Percentiles rank a stretch among this genome's conserved stretches.
Evolutionary conservation across 768 basidiomycete genomes (phyloP).

Genomic region (Mycena vitilis): DNA sequence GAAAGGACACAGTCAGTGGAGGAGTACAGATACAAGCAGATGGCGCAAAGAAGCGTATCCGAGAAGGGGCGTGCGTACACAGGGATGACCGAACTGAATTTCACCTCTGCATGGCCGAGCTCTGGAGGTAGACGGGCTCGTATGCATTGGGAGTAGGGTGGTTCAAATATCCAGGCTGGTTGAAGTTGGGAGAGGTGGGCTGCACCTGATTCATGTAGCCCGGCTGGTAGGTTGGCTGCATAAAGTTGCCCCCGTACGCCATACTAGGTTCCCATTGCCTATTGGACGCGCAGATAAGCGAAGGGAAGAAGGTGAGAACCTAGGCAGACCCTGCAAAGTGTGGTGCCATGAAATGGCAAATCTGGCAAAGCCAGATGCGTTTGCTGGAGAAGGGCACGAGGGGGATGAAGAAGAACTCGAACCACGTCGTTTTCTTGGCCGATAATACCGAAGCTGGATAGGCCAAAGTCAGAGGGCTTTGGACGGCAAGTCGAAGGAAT

Average conservation of each 20-base stretch:
- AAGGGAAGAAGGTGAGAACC: constrained; percentile 4
- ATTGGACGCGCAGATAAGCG: constrained; percentile 26
- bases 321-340: constrained; percentile 61
- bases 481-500: constrained; percentile 6
- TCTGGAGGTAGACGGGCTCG: constrained; percentile 30
- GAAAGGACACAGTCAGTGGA: background rate
- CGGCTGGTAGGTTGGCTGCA: constrained; percentile 56
- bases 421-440: constrained; percentile 77
- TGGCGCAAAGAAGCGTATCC: background rate
- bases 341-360: constrained; percentile 73
- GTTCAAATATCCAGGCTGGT: constrained; percentile 56
- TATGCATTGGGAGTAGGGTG: constrained; percentile 29
- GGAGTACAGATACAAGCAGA: constrained; percentile 20
- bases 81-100: background rate
- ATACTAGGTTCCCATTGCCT: constrained; percentile 51
- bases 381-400: constrained; percentile 72
- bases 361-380: constrained; percentile 77
- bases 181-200: background rate
- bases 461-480: constrained; percentile 15
- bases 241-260: constrained; percentile 42
- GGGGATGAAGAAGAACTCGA: constrained; percentile 81
- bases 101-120: constrained; percentile 24
- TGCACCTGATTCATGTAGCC: constrained; percentile 46
- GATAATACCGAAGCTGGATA: constrained; percentile 66
- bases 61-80: background rate